These are phyloP conservation scores for Calonectria ilicicola DNA, from an alignment of 2,329 filamentous ascomycete genomes.

Conservation along the genomic window DNA sequence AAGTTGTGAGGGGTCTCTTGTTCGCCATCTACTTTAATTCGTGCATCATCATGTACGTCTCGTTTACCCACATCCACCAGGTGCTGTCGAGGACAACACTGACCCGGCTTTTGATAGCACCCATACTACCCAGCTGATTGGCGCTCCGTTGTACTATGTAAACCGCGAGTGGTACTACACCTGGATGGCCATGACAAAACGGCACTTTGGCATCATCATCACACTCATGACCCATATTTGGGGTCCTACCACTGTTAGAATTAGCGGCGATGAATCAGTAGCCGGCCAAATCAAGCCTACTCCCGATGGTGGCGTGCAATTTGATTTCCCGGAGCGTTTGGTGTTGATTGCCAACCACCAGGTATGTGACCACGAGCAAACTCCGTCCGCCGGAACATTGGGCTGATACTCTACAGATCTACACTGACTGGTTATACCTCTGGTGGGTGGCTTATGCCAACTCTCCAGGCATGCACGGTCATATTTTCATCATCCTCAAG, in stretches of 20 bases:
- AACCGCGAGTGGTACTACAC: conserved; percentile 84
- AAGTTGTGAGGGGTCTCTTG: conserved; percentile 64
- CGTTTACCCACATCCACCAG: background rate
- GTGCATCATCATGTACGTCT: conserved; percentile 62
- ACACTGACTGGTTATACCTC: conserved; percentile 92
- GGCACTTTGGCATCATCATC: conserved; percentile 82
- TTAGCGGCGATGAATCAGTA: conserved; percentile 87
- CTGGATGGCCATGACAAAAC: conserved; percentile 90
- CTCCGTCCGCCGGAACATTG: conserved; percentile 30
- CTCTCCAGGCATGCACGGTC: conserved; percentile 80
- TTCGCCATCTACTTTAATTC: conserved; percentile 65
- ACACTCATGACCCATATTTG: conserved; percentile 88
- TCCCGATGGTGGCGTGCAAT: conserved; percentile 79
- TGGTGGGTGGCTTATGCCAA: conserved; percentile 95
- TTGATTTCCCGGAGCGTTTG: conserved; percentile 83
- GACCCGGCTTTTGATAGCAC: conserved; percentile 58
- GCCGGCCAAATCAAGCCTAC: conserved; percentile 78
- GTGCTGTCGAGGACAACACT: conserved; percentile 11
- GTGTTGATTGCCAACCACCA: conserved; percentile 91
- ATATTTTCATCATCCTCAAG: conserved; percentile 91
- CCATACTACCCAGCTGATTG: conserved; percentile 79
- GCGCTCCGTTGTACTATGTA: conserved; percentile 79
- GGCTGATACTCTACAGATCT: conserved; percentile 65
- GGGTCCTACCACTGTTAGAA: conserved; percentile 84
- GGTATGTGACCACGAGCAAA: conserved; percentile 49